Conservation (phyloP, 78 protist genomes). For the Dictyostelium capitatum region DNA sequence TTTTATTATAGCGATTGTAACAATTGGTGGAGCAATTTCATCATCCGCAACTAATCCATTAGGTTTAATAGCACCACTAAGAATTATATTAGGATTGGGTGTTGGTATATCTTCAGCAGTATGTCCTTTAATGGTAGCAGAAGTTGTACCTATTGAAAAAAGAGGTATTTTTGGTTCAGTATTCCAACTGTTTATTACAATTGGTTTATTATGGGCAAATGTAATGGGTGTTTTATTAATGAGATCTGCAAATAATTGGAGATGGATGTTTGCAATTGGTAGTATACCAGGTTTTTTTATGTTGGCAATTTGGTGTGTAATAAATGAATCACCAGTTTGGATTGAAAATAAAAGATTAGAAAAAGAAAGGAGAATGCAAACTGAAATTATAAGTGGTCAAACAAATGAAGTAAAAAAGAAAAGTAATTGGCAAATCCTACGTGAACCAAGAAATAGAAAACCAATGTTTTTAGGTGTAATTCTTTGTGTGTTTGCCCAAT, state of each 20-base stretch:
- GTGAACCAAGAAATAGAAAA: slow-evolving; percentile 7
- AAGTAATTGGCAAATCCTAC: neutral
- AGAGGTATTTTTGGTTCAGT: slow-evolving; percentile 56
- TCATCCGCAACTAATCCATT: slow-evolving; percentile 30
- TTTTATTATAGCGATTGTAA: slow-evolving; percentile 4
- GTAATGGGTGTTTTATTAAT: slow-evolving; percentile 63
- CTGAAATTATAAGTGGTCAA: neutral
- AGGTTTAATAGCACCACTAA: neutral
- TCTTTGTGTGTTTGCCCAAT: slow-evolving; percentile 27
- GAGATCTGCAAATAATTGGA: slow-evolving; percentile 46
- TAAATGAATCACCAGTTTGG: slow-evolving; percentile 68
- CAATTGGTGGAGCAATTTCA: slow-evolving; percentile 55
- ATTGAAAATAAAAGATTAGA: neutral
- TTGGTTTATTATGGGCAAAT: slow-evolving; percentile 52
- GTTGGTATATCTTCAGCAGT: slow-evolving; percentile 65
- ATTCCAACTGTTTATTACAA: slow-evolving; percentile 63
- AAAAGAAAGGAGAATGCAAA: slow-evolving; percentile 3
- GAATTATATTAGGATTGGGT: slow-evolving; percentile 66
- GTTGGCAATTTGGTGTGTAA: slow-evolving; percentile 21
- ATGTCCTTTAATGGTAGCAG: slow-evolving; percentile 74
- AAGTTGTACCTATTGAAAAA: slow-evolving; percentile 61
- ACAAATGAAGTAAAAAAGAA: neutral
- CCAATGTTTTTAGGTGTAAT: slow-evolving; percentile 59
- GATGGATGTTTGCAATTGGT: slow-evolving; percentile 82
- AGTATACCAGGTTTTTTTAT: slow-evolving; percentile 48